Evolutionary conservation across 2,329 filamentous ascomycete genomes (phyloP).

Genomic region (Sporothrix mexicana): DNA sequence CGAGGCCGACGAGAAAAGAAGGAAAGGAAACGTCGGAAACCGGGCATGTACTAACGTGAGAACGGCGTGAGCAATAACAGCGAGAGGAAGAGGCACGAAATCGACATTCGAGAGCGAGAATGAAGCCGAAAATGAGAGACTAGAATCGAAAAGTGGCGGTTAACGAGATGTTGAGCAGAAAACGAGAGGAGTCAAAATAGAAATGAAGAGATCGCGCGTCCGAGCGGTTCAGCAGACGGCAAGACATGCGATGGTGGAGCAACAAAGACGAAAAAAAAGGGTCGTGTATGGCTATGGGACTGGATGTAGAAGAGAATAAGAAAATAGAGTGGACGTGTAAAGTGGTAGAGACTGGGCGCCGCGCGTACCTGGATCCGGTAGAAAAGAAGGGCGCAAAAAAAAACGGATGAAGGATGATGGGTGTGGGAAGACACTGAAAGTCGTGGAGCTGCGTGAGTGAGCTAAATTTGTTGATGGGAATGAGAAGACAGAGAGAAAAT

Average conservation of each 20-base stretch:
- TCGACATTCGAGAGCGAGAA: neutral
- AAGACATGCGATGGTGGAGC: neutral
- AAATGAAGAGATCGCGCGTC: conserved; percentile 3
- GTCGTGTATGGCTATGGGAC: no score
- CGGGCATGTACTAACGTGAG: neutral
- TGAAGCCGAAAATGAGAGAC: neutral
- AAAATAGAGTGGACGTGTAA: conserved; percentile 11
- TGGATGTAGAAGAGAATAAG: neutral
- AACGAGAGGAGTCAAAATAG: conserved; percentile 13
- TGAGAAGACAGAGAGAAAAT: neutral
- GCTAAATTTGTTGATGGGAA: neutral
- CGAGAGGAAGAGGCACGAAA: neutral
- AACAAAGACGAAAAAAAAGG: neutral
- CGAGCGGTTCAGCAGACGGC: conserved; percentile 4
- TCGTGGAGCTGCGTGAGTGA: neutral
- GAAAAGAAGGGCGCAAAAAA: conserved; percentile 19
- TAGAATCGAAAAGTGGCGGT: neutral
- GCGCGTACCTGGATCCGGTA: conserved; percentile 31
- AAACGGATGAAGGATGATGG: conserved; percentile 6
- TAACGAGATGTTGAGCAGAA: neutral
- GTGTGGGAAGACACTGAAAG: neutral
- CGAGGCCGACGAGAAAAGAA: neutral
- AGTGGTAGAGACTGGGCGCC: conserved; percentile 26
- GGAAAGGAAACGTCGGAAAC: neutral
- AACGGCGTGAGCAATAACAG: conserved; percentile 13